Percentiles rank a stretch among this genome's conserved stretches.
These are phyloP conservation scores for Trichoderma pleuroti DNA, from an alignment of 2,329 filamentous ascomycete species.

Conservation along the genomic window DNA sequence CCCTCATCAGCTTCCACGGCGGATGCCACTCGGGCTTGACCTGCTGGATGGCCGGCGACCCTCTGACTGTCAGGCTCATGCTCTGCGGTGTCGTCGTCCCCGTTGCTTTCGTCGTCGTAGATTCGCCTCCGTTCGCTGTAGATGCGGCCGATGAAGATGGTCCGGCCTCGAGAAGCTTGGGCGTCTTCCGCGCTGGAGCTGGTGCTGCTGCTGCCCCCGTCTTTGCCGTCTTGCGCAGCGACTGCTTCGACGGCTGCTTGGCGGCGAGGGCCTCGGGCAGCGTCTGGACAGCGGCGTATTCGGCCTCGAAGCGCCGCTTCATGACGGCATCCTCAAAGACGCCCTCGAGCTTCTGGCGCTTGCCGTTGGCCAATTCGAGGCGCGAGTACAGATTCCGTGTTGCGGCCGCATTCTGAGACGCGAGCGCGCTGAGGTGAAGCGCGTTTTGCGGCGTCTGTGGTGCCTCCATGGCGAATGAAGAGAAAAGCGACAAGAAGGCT, in stretches of 20 bases:
- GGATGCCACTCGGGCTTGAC: conserved; percentile 91
- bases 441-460: conserved; percentile 32
- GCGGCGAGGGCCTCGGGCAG: conserved; percentile 75
- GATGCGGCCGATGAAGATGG: conserved; percentile 32
- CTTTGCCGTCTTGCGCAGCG: conserved; percentile 29
- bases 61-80: conserved; percentile 34
- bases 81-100: conserved; percentile 23
- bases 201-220: conserved; percentile 54
- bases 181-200: conserved; percentile 28
- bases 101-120: conserved; percentile 14
- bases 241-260: conserved; percentile 60
- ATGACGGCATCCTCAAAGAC: conserved; percentile 33
- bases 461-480: conserved; percentile 32
- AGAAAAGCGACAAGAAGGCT: not conserved
- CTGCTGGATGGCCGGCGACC: conserved; percentile 32
- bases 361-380: conserved; percentile 28
- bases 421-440: conserved; percentile 35
- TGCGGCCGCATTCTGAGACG: conserved; percentile 34
- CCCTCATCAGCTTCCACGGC: conserved; percentile 97
- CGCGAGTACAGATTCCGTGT: conserved; percentile 34
- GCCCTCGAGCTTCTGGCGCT: conserved; percentile 40
- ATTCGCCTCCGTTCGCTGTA: conserved; percentile 19
- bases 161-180: conserved; percentile 39
- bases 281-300: conserved; percentile 75
- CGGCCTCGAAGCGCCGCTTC: conserved; percentile 57